Percentiles rank a stretch among this genome's conserved stretches.
Evolutionary conservation across 768 basidiomycete genomes (phyloP).

Genomic region (Tricholoma hemisulphureum): DNA sequence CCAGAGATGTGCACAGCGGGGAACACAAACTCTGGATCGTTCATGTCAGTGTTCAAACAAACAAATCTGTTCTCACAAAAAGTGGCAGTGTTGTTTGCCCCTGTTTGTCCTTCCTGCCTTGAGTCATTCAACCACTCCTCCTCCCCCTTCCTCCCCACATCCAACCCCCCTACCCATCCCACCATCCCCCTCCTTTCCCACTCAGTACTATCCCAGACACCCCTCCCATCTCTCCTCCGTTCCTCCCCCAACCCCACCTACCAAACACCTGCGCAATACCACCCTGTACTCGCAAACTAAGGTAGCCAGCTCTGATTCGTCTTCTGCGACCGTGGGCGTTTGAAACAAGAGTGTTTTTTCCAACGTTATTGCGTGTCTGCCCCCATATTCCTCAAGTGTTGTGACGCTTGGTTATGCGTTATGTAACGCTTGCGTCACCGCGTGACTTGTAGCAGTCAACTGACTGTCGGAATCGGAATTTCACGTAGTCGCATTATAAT

Average conservation of each 20-base stretch:
- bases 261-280: neutral
- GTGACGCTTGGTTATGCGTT: neutral
- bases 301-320: neutral
- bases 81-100: slow-evolving; percentile 1
- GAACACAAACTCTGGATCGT: slow-evolving; percentile 1
- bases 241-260: neutral
- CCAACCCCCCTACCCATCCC: neutral
- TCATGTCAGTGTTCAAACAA: neutral
- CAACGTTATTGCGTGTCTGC: neutral
- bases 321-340: neutral
- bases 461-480: too few species aligned
- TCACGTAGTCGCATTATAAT: too few species aligned
- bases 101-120: slow-evolving; percentile 1
- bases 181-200: neutral
- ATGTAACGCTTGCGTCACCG: neutral
- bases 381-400: too few species aligned
- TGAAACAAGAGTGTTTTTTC: slow-evolving; percentile 3
- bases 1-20: neutral
- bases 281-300: neutral
- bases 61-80: neutral
- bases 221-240: neutral
- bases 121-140: neutral
- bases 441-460: neutral
- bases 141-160: neutral
- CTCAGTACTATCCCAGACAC: neutral